These are phyloP conservation scores for Fusarium acutatum DNA, from an alignment of 2,329 filamentous ascomycete species.

Conservation along the genomic window DNA sequence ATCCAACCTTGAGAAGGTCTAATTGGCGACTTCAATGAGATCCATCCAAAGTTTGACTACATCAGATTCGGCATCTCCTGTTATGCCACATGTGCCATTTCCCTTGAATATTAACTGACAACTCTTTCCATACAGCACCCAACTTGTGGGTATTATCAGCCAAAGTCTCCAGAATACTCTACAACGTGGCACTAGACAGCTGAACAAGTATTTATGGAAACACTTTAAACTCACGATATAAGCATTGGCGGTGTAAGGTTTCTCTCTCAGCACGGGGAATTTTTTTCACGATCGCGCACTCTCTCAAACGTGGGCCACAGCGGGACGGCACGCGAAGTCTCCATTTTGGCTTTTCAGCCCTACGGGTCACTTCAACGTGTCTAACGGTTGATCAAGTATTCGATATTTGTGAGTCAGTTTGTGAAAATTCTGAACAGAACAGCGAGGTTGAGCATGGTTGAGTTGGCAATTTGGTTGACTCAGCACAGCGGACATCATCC, in stretches of 20 bases:
- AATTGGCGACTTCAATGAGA: accelerated
- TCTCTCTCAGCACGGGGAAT: not conserved
- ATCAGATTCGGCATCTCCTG: not conserved
- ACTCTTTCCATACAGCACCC: not conserved
- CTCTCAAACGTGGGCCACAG: conserved; percentile 12
- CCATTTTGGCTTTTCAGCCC: conserved; percentile 16
- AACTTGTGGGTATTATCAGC: conserved; percentile 10
- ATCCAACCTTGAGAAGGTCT: not conserved
- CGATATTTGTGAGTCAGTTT: not conserved
- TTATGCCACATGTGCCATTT: not conserved
- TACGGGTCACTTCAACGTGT: conserved; percentile 8
- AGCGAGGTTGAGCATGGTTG: not conserved
- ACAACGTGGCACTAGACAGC: conserved; percentile 6
- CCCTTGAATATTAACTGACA: not conserved
- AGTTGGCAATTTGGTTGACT: conserved; percentile 2
- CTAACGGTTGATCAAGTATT: not conserved
- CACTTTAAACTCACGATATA: conserved; percentile 9
- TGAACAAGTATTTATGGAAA: conserved; percentile 3
- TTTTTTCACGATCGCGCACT: not conserved
- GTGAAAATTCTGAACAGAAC: not conserved
- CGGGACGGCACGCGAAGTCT: conserved; percentile 13
- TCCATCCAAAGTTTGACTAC: not conserved
- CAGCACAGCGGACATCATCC: not conserved
- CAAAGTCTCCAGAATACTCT: not conserved
- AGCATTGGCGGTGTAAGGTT: conserved; percentile 30